Base-by-base conservation (phyloP, 2,329 filamentous ascomycete species). In the Cladosporium sp. region DNA sequence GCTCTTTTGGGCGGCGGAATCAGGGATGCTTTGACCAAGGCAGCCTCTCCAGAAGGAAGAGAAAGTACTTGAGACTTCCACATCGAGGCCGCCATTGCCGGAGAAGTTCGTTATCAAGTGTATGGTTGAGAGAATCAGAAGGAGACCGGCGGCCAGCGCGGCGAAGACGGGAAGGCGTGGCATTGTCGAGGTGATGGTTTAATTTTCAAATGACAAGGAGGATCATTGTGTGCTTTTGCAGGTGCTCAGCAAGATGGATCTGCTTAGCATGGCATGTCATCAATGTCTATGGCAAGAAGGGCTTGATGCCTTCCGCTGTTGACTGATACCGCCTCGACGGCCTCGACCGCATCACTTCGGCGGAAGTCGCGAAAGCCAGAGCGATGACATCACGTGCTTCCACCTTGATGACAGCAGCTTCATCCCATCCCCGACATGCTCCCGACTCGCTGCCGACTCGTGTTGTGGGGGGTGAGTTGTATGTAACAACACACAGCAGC, bases 101-200 rank as follows among this genome's bases (percentile, higher is more conserved):
- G 16, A 13, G 36, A 33, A 35, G 46, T 29, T 56, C 45, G 27
- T 20, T 13, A 57, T 38, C 29, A 59, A 39, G 27, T 52, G 50
- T 39, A 59, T 35, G 25, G 52, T 49, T 16, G 56, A 53, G 11
- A 58, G 43, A 7, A 55, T 11, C 38, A 59, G 48, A 25, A 58
- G 25, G n/a, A 58, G 42, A 36, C 56, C 52, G 22, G 50, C 55
- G 25, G 55, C 52, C 27, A 58, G 27, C 13, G 51, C 54, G 43
- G 36, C 40, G 25, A 51, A 15, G 27, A 48, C 13, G 12, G 45
- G 27, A 32, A 35, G 8, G 38, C 45, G 45, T 33, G 29, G 45
- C 45, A 48, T 48, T 12, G 15, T 40, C 8, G 43, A 48, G 12
- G 13, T 7, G 7, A 7, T 16, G 13, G 32, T 15, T 16, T n/a